Evolutionary conservation across 2,329 filamentous ascomycete genomes (phyloP).

Genomic region (Ophiocordyceps robertsii): DNA sequence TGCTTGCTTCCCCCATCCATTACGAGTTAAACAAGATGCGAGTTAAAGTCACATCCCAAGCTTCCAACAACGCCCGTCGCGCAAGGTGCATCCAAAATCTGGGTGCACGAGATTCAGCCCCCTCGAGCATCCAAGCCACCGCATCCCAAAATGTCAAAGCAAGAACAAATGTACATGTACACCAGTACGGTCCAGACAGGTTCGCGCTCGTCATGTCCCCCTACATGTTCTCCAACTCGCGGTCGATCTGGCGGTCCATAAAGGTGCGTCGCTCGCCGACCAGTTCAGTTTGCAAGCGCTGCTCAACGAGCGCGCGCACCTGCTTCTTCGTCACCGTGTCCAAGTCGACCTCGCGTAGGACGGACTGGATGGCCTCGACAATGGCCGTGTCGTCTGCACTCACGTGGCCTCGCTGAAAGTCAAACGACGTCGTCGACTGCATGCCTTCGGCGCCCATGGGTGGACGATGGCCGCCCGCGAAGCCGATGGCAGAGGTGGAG

Average conservation of each 20-base stretch:
- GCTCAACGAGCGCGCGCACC: slow-evolving; percentile 79
- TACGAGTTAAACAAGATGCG: too few relatives aligned
- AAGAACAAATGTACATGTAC: not conserved
- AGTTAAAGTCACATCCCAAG: too few relatives aligned
- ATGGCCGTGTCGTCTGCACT: slow-evolving; percentile 73
- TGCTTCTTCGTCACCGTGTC: slow-evolving; percentile 99
- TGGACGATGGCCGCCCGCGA: slow-evolving; percentile 30
- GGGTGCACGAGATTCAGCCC: too few relatives aligned
- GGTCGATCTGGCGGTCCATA: slow-evolving; percentile 86
- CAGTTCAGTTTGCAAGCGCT: slow-evolving; percentile 81
- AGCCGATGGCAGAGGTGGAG: slow-evolving; percentile 34
- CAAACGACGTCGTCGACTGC: slow-evolving; percentile 40
- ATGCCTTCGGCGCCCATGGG: slow-evolving; percentile 32
- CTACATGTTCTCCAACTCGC: slow-evolving; percentile 87
- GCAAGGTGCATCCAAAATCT: too few relatives aligned
- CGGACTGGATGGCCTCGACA: slow-evolving; percentile 69
- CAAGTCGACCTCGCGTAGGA: slow-evolving; percentile 77
- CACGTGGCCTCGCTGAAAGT: slow-evolving; percentile 43
- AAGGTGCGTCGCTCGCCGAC: slow-evolving; percentile 76
- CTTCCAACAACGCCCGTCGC: too few relatives aligned
- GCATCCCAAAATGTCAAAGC: not conserved
- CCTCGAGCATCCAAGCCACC: too few relatives aligned
- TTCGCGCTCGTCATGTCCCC: not conserved
- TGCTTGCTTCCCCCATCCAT: too few relatives aligned
- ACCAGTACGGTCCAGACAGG: not conserved